Base-by-base conservation (phyloP, 2,329 filamentous ascomycete genomes). In the Alternaria novae-zelandiae region DNA sequence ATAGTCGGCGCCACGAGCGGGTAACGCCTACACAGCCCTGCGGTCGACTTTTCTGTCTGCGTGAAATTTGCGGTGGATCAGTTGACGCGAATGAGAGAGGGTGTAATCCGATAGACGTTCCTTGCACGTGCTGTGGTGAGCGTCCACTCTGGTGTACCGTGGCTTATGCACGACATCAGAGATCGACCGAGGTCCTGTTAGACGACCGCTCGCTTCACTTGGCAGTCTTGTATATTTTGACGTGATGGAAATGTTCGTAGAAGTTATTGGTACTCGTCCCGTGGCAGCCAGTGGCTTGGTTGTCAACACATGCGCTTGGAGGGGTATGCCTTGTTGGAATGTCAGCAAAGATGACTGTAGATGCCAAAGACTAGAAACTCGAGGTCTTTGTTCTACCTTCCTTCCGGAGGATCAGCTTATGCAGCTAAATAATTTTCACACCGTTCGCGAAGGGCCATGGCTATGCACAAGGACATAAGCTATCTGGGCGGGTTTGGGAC, bases 101-200 rank as follows among this genome's bases (percentile, higher is more conserved):
- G 54, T 68, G 60, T 65, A 44, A 58, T 46, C 61, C 66, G 57
- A 30, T 49, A 49, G 59, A 53, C 9, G 55, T 65, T 57, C 66
- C 65, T 65, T 68, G 65, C 59, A 65, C 43, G 61, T 47, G 55
- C 65, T 60, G 21, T 50, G 28, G 57, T 28, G 46, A 51, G 55
- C 46, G 51, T 57, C 61, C 63, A 63, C 62, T 64, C 61, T 58
- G 63, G 59, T 53, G 46, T 68, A 68, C 65, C 65, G 61, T 71
- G 57, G 43, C 54, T 45, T 67, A 73, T 74, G 72, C 66, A 72
- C 70, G 66, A 72, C 70, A 73, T 74, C 68, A 68, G 57, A 63
- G 70, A 69, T 71, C 65, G 57, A 51, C 63, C 61, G 51, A 50
- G 45, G 45, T 57, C 49, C 54, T 68, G 50, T 55, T 58, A 54